Base-by-base conservation (phyloP, 768 basidiomycete species). In the Rhodotorula diobovata region DNA sequence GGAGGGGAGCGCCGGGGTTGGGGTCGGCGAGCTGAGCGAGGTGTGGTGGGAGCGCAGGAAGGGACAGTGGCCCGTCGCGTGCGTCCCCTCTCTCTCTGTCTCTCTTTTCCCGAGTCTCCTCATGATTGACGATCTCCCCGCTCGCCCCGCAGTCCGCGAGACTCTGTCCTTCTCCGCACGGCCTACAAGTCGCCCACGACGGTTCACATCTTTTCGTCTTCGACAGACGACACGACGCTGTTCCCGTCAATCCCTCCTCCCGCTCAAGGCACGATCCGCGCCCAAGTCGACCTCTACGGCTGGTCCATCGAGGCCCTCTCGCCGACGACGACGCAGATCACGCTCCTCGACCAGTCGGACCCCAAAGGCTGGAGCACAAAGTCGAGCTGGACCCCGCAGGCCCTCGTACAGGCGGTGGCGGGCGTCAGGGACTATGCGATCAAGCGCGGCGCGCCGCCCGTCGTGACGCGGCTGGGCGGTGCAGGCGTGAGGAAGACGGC, bases 301-400 rank as follows among this genome's bases (percentile, higher is more conserved):
- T 98, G 94, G 91, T 91, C 95, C 1, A 93, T 99, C 76, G 95
- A 98, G 80, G 86, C 90, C 0, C 83, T 99, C 16, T 97, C 94
- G 1, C 96, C 95, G 0, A 97, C 87, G 5, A 98, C 96, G 4
- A 96, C 94, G 0, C 86, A 90, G 20, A 87, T 99, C 71, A 96
- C 93, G 0, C 83, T 99, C 2, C 85, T 99, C 10, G 95, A 98
- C 78, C 96, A 98, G 80, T 93, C 91, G 20, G 95, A 99, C 79
- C 93, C 93, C 12, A 91, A 94, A 80, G 93, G 93, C 57, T 97
- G 95, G 94, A 88, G 91, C 11, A 93, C 91, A 81, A 98, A 97
- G 80, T 18, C 25, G 15, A 87, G 88, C 0, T 90, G 90, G 21
- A 93, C 95, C 61, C 95, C 94, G 2, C 88, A 88, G n/a, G 88